phyloP scores from a whole-genome alignment of 164 flowering plant species.

The Taxillus chinensis region DNA sequence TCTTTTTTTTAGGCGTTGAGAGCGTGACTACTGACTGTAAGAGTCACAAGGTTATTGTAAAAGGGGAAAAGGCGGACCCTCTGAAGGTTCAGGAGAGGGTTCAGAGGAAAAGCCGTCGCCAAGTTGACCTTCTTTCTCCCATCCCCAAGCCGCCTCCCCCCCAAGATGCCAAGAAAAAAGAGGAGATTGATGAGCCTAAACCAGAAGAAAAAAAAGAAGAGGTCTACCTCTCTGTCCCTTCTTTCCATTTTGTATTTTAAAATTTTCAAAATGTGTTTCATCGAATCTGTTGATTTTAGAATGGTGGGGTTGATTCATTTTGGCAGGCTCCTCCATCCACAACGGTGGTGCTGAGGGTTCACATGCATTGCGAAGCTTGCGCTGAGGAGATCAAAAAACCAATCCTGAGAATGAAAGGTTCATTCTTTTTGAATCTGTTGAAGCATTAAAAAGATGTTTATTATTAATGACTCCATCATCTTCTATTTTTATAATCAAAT shows the following conservation, averaged over 20 bases:
- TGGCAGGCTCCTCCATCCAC: constrained; percentile 37
- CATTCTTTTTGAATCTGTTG: background rate
- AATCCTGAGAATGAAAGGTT: constrained; percentile 77
- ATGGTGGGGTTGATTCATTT: background rate
- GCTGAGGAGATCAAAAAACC: constrained; percentile 64
- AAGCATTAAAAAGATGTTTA: too few species aligned
- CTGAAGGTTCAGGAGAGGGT: constrained; percentile 54
- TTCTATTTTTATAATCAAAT: too few species aligned
- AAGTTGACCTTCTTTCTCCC: constrained; percentile 64
- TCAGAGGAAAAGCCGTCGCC: constrained; percentile 55
- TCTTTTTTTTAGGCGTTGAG: constrained; percentile 45
- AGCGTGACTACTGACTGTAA: constrained; percentile 62
- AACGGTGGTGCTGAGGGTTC: constrained; percentile 52
- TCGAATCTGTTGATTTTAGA: background rate
- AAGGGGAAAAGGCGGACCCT: constrained; percentile 77
- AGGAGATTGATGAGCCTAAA: constrained; percentile 39
- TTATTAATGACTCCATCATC: too few species aligned
- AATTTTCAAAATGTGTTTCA: background rate
- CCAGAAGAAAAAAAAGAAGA: constrained; percentile 58
- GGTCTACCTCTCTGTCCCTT: constrained; percentile 15
- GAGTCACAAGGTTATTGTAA: constrained; percentile 53
- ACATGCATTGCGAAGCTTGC: constrained; percentile 94
- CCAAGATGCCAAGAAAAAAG: constrained; percentile 34
- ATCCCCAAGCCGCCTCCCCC: constrained; percentile 50
- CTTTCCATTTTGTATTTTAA: background rate